These are phyloP conservation scores for Colletotrichum euphorbiae DNA, from an alignment of 2,329 filamentous ascomycete genomes.

Conservation along the genomic window DNA sequence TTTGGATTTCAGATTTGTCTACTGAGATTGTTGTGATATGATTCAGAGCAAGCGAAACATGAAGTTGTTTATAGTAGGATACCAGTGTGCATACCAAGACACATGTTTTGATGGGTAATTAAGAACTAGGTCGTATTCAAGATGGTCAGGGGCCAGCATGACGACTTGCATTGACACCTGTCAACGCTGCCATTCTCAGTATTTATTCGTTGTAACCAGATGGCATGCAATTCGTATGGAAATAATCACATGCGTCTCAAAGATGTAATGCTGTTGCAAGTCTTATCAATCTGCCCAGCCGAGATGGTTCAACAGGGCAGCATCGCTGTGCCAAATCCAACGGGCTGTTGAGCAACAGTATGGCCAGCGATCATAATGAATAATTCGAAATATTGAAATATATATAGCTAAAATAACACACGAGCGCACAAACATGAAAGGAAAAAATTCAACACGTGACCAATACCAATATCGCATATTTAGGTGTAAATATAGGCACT, in stretches of 20 bases:
- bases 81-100: not conserved
- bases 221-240: not conserved
- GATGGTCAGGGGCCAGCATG: not conserved
- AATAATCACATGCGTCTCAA: not conserved
- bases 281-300: not conserved
- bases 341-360: no score
- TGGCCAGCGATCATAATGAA: no score
- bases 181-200: slow-evolving; percentile 1
- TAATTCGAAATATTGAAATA: no score
- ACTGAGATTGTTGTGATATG: slow-evolving; percentile 7
- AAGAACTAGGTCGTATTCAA: not conserved
- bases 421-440: no score
- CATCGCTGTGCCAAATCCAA: not conserved
- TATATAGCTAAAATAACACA: no score
- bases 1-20: slow-evolving; percentile 43
- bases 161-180: not conserved
- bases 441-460: no score
- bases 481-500: no score
- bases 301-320: not conserved
- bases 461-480: no score
- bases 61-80: not conserved
- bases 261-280: no score
- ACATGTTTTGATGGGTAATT: not conserved
- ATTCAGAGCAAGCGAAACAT: not conserved
- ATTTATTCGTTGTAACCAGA: not conserved